These are phyloP conservation scores for Rosa lucieae DNA, from an alignment of 306 rosid species.

Conservation along the genomic window DNA sequence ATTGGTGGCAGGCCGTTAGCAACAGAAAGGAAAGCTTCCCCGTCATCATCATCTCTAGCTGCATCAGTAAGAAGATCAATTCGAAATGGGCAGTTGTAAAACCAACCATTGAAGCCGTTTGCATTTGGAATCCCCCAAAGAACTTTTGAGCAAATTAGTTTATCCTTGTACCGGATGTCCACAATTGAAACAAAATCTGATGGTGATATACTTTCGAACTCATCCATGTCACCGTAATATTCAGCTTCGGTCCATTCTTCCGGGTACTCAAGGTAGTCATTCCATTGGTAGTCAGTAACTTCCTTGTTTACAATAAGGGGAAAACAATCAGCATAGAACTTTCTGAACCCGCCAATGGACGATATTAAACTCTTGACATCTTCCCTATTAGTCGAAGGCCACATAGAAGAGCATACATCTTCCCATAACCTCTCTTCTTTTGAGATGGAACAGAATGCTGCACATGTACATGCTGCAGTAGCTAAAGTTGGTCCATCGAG, in stretches of 20 bases:
- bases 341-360: constrained; percentile 79
- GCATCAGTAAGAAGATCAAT: constrained; percentile 74
- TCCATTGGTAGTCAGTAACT: constrained; percentile 51
- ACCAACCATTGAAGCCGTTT: constrained; percentile 65
- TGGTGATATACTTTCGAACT: constrained; percentile 52
- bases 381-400: constrained; percentile 88
- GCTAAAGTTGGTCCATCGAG: constrained; percentile 86
- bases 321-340: constrained; percentile 85
- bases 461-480: constrained; percentile 81
- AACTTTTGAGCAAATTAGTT: constrained; percentile 77
- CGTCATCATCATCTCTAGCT: constrained; percentile 52
- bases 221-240: constrained; percentile 70
- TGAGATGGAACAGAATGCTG: constrained; percentile 71
- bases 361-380: constrained; percentile 73
- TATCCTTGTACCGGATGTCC: constrained; percentile 70
- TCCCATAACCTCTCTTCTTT: constrained; percentile 91
- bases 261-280: constrained; percentile 54
- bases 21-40: constrained; percentile 68
- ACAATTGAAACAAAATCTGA: constrained; percentile 82
- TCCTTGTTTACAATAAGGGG: constrained; percentile 81
- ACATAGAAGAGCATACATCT: constrained; percentile 74
- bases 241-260: constrained; percentile 92
- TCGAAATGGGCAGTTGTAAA: constrained; percentile 80
- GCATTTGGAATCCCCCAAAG: constrained; percentile 89
- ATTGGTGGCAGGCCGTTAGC: constrained; percentile 77